Evolutionary conservation across 2,329 filamentous ascomycete species (phyloP).

Genomic region (Trichoderma koningii): DNA sequence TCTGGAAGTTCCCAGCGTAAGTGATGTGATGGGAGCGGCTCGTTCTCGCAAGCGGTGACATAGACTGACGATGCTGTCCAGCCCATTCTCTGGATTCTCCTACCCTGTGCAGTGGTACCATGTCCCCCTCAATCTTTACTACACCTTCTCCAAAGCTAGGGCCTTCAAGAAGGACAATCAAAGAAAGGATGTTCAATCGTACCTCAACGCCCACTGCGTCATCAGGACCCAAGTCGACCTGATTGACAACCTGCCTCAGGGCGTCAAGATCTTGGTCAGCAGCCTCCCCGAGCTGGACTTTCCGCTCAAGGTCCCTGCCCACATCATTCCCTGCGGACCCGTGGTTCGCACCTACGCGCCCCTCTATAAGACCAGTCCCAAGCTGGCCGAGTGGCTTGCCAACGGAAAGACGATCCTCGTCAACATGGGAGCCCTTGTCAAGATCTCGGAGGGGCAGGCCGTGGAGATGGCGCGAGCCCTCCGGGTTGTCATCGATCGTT

Average conservation of each 20-base stretch:
- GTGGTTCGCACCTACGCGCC: slow-evolving; percentile 43
- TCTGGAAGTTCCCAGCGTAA: slow-evolving; percentile 46
- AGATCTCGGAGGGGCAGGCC: slow-evolving; percentile 39
- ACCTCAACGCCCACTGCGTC: slow-evolving; percentile 28
- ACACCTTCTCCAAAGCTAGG: slow-evolving; percentile 28
- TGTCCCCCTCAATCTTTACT: slow-evolving; percentile 46
- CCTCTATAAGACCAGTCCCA: slow-evolving; percentile 42
- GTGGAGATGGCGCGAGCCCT: slow-evolving; percentile 45
- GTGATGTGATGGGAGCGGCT: slow-evolving; percentile 28
- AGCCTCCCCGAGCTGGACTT: slow-evolving; percentile 43
- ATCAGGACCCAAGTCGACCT: slow-evolving; percentile 34
- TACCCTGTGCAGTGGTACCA: slow-evolving; percentile 50
- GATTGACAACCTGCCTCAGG: slow-evolving; percentile 27
- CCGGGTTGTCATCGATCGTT: slow-evolving; percentile 39
- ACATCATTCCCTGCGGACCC: slow-evolving; percentile 50
- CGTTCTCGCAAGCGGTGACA: no score
- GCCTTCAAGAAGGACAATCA: slow-evolving; percentile 24
- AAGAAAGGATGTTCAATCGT: slow-evolving; percentile 24
- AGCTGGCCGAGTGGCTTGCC: slow-evolving; percentile 48
- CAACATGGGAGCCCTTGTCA: slow-evolving; percentile 49
- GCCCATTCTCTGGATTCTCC: slow-evolving; percentile 47
- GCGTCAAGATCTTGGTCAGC: slow-evolving; percentile 35
- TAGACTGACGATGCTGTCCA: not conserved
- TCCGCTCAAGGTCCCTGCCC: slow-evolving; percentile 42
- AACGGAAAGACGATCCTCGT: slow-evolving; percentile 49